Conservation (phyloP, 2,329 filamentous ascomycete species). For the Pestalotiopsis sp. region DNA sequence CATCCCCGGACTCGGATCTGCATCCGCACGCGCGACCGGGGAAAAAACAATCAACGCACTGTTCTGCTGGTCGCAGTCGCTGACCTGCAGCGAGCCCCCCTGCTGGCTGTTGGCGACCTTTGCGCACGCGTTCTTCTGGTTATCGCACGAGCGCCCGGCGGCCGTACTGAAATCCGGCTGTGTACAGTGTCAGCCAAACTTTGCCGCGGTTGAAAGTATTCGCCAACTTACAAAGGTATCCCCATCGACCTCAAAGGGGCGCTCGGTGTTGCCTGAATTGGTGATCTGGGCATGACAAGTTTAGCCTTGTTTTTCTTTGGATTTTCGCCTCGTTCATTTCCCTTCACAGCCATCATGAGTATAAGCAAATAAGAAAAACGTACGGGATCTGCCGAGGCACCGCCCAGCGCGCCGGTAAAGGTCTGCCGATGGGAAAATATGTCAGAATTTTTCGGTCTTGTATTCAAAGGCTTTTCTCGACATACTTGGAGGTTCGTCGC, state of each 20-base stretch:
- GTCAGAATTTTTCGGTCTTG: background rate
- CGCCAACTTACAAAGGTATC: slow-evolving; percentile 43
- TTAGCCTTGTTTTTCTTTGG: background rate
- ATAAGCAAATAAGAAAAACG: slow-evolving; percentile 13
- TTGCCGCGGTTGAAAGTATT: background rate
- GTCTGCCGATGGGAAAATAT: slow-evolving; percentile 22
- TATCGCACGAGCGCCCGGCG: slow-evolving; percentile 47
- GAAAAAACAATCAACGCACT: slow-evolving; percentile 27
- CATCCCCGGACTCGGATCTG: background rate
- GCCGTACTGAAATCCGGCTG: slow-evolving; percentile 46
- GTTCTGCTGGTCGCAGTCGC: slow-evolving; percentile 48
- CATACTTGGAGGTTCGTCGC: slow-evolving; percentile 38
- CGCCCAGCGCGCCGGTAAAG: slow-evolving; percentile 44
- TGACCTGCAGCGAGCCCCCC: slow-evolving; percentile 37
- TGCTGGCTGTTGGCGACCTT: slow-evolving; percentile 39
- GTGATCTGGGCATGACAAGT: slow-evolving; percentile 33
- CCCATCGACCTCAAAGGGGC: slow-evolving; percentile 46
- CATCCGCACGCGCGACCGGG: background rate
- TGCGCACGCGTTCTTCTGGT: slow-evolving; percentile 52
- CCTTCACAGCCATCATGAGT: no score
- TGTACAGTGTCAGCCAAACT: background rate
- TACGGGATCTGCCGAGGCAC: slow-evolving; percentile 37
- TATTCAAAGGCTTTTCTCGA: background rate
- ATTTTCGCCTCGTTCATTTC: background rate
- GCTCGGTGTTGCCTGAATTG: slow-evolving; percentile 38